Evolutionary conservation across 257 asterid species (phyloP), one percentile per base, ranked within the genome.

Genomic region (Knoxia roxburghii): DNA sequence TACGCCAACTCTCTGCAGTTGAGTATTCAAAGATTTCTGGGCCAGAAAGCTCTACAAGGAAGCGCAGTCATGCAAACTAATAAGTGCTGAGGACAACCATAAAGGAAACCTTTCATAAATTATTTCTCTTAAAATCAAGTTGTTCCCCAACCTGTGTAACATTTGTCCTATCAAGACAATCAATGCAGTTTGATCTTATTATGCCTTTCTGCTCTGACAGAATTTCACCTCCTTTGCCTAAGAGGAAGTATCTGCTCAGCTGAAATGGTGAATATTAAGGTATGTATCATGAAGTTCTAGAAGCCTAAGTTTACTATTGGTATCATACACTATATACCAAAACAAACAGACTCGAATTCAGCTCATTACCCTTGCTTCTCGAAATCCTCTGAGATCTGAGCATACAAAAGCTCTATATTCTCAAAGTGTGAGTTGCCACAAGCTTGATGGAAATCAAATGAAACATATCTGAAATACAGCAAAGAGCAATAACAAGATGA

Each of bases 81-180:
- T 8, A 52, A 71, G 41, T 9, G 37, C 23, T 4, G 11, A 33
- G 11, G 33, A 53, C 35, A 41, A 27, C 61, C 41, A 18, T 62
- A 74, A 33, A 43, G 17, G 27, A 27, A 61, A 65, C n/a, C 53
- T 5, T 3, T 45, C 69, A 69, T 14, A 18, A 50, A 48, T 8
- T 32, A 15, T 73, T 51, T 13, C 60, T 6, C 43, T 30, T 21
- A 32, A 51, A 54, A 58, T 63, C 40, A 80, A 40, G 67, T 62
- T 60, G 71, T 68, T 75, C 62, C 73, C 82, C 70, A 68, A 90
- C 99, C 99, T 90, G 96, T 40, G 97, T 90, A 64, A 94, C 99
- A 83, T 94, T 94, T 71, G 99, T 94, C 67, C 99, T 83, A 71
- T 94, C 99, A 72, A 94, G 96, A 83, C 97, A 90, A 77, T 94